Conservation (phyloP, 495 filamentous ascomycete genomes). For the Neurospora sp. region DNA sequence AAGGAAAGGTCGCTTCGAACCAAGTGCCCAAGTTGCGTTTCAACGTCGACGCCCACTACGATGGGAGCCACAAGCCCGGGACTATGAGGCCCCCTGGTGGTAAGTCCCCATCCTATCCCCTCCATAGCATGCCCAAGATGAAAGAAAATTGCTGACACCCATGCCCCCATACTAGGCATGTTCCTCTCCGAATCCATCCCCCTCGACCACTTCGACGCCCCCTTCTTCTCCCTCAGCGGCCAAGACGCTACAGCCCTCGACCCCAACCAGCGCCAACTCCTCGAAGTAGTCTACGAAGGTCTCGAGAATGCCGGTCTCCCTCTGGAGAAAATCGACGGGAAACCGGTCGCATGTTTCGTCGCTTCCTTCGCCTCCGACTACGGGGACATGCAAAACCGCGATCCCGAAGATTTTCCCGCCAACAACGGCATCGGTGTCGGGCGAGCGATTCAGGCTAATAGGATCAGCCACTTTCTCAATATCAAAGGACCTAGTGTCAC, state of each 20-base stretch:
- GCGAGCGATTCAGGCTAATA: slow-evolving; percentile 32
- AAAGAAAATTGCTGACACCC: too few relatives aligned
- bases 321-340: slow-evolving; percentile 55
- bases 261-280: slow-evolving; percentile 50
- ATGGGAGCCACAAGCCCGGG: slow-evolving; percentile 6
- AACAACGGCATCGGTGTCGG: slow-evolving; percentile 20
- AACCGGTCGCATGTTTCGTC: slow-evolving; percentile 68
- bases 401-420: slow-evolving; percentile 11
- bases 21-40: slow-evolving; percentile 9
- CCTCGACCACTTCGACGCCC: slow-evolving; percentile 10
- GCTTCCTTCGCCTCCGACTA: slow-evolving; percentile 68
- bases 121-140: too few relatives aligned
- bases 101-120: slow-evolving; percentile 1
- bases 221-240: slow-evolving; percentile 5
- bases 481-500: slow-evolving; percentile 28
- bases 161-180: neutral
- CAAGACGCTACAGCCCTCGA: slow-evolving; percentile 30
- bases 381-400: slow-evolving; percentile 23
- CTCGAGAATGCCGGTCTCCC: slow-evolving; percentile 66
- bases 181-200: neutral
- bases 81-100: slow-evolving; percentile 8
- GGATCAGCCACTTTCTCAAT: slow-evolving; percentile 41
- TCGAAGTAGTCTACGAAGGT: slow-evolving; percentile 67
- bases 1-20: slow-evolving; percentile 2
- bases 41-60: slow-evolving; percentile 7